Evolutionary conservation across 2,329 filamentous ascomycete genomes (phyloP).

Genomic region (Diaporthe velutina): DNA sequence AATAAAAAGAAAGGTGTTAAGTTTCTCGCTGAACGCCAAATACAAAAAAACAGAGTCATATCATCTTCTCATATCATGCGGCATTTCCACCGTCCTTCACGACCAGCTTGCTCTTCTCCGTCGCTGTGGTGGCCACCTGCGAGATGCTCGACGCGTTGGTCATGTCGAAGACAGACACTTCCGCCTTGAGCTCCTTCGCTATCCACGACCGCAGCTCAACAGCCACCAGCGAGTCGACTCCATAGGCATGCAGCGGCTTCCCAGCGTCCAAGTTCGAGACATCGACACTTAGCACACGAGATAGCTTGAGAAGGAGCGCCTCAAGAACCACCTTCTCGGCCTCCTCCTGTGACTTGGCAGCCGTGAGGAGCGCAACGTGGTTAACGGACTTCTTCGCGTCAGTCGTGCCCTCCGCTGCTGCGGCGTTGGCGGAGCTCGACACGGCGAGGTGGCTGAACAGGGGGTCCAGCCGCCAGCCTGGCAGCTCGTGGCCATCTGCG

Average conservation of each 20-base stretch:
- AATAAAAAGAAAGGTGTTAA: not conserved
- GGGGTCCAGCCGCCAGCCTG: conserved; percentile 43
- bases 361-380: conserved; percentile 41
- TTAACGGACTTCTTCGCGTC: conserved; percentile 37
- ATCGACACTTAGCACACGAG: conserved; percentile 43
- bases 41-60: not conserved
- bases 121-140: conserved; percentile 43
- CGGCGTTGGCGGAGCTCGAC: conserved; percentile 22
- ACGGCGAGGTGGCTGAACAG: conserved; percentile 44
- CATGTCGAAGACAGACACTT: conserved; percentile 46
- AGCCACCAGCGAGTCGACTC: conserved; percentile 46
- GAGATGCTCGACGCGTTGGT: conserved; percentile 39
- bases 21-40: not conserved
- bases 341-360: conserved; percentile 42
- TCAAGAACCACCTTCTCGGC: conserved; percentile 43
- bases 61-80: not conserved
- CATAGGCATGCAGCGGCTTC: conserved; percentile 43
- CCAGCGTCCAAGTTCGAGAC: conserved; percentile 42
- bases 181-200: conserved; percentile 43
- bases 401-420: not conserved
- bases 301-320: conserved; percentile 45
- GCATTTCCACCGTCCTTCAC: conserved; percentile 10
- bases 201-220: conserved; percentile 45
- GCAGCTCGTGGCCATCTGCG: conserved; percentile 42
- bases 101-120: conserved; percentile 44